Base-by-base conservation (phyloP, 768 basidiomycete species). In the Lentinus brumalis region DNA sequence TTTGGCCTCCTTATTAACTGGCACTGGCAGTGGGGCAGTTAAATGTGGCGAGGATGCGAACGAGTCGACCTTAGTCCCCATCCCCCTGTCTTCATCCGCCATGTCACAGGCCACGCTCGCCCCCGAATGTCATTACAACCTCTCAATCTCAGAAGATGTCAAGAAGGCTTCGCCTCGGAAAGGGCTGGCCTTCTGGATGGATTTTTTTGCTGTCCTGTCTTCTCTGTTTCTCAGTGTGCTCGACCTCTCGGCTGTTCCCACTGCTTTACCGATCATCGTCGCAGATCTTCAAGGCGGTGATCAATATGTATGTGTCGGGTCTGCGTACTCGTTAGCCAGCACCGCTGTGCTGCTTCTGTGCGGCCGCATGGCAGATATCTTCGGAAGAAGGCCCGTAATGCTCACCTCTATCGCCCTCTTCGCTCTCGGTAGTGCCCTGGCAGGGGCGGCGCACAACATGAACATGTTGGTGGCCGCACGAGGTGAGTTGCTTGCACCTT, bases 231-330 rank as follows among this genome's bases (percentile, higher is more conserved):
- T 70, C 56, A 75, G 70, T 35, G 69, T 66, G 2, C 60, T 64
- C 11, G 63, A 64, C 39, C 16, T 62, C 40, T 73, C 69, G 5
- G 70, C 73, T 35, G 72, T 79, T 15, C 69, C 76, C 9, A 81
- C 77, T 1, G 79, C 78, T 5, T 73, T 79, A 1, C 80, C 80
- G 0, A 77, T 77, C 7, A 81, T 82, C 42, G 71, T 75, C 8
- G 60, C 71, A 38, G 72, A 74, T 7, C 69, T 83, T 3, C 53
- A 77, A n/a, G 75, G 75, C 9, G 66, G 66, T 0, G 66, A 66
- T 39, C 68, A 79, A 26, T 82, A 78, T 54, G 63, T 75, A 1
- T 84, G 83, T 82, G 72, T 83, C 21, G 80, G 76, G 1, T 67
- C 74, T 3, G 77, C 80, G 3, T 85, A 79, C 59, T 70, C 77